phyloP scores from a whole-genome alignment of 768 basidiomycete genomes.

The Mrakia frigida region DNA sequence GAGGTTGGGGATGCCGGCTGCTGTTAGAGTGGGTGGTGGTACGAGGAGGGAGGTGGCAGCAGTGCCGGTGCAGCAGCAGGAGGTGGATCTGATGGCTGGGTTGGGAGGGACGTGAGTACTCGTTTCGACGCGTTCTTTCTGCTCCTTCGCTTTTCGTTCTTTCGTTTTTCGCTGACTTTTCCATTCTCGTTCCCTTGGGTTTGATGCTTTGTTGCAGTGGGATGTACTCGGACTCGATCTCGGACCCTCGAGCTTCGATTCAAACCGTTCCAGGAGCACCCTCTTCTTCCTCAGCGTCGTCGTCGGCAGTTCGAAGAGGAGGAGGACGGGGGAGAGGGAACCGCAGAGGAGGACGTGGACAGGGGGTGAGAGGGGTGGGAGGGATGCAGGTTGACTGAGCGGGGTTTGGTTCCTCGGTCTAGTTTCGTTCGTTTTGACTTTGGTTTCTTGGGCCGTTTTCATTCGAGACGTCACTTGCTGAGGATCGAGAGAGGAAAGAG shows the following conservation, averaged over 20 bases:
- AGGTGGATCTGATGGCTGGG: conserved; percentile 22
- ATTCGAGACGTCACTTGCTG: background rate
- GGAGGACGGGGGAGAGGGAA: background rate
- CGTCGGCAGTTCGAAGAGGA: background rate
- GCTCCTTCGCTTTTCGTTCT: background rate
- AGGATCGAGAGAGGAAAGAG: background rate
- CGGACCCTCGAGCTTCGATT: conserved; percentile 5
- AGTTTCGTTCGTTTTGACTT: background rate
- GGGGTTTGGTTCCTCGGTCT: background rate
- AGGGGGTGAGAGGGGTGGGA: background rate
- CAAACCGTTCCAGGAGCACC: background rate
- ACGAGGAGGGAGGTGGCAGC: background rate
- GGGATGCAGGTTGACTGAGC: background rate
- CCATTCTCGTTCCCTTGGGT: background rate
- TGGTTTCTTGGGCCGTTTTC: background rate
- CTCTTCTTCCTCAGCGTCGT: too few species aligned
- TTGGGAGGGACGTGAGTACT: background rate
- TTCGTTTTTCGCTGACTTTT: background rate
- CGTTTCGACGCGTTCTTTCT: background rate
- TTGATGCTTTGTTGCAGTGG: background rate
- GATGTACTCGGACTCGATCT: conserved; percentile 10
- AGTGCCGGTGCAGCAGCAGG: background rate
- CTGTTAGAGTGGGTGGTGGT: background rate
- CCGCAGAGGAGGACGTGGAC: background rate
- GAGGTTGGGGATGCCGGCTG: conserved; percentile 12